Conservation (phyloP, 2,329 filamentous ascomycete genomes). For the Colletotrichum trifolii region DNA sequence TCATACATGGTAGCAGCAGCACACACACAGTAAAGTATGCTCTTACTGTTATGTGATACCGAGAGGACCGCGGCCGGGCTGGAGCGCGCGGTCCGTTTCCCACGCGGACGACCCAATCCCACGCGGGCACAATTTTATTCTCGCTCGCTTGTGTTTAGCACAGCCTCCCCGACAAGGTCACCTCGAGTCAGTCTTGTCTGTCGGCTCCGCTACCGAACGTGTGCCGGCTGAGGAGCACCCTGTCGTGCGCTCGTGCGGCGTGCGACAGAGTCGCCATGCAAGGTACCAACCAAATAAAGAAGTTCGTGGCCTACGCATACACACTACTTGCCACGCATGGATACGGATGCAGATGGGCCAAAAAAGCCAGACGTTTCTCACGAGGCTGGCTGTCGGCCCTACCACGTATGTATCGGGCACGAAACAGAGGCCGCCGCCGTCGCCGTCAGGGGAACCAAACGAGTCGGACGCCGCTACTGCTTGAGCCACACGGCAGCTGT, state of each 20-base stretch:
- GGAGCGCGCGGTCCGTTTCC: conserved; percentile 27
- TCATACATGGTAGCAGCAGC: background rate
- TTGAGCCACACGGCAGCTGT: conserved; percentile 5
- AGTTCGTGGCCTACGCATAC: too few species aligned
- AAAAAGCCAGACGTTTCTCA: too few species aligned
- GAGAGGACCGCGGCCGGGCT: conserved; percentile 6
- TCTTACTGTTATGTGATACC: background rate
- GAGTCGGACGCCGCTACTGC: background rate
- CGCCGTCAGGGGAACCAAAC: background rate
- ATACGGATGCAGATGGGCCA: too few species aligned
- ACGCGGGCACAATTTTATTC: conserved; percentile 33
- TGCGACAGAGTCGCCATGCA: conserved; percentile 8
- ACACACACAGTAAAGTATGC: conserved; percentile 15
- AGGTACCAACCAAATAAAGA: conserved; percentile 6
- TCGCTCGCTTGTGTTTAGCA: conserved; percentile 33
- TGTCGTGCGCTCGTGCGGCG: background rate
- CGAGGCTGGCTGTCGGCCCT: too few species aligned
- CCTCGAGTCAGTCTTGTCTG: conserved; percentile 30
- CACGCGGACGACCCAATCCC: conserved; percentile 15
- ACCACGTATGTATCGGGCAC: background rate
- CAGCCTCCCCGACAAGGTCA: conserved; percentile 30
- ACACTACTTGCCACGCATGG: too few species aligned
- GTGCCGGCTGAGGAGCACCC: conserved; percentile 18
- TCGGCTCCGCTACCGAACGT: conserved; percentile 14
- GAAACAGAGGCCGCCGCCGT: background rate